Percentiles rank a stretch among this genome's conserved stretches.
These are phyloP conservation scores for Hygrophila difformis DNA, from an alignment of 257 asterid genomes.

Conservation along the genomic window DNA sequence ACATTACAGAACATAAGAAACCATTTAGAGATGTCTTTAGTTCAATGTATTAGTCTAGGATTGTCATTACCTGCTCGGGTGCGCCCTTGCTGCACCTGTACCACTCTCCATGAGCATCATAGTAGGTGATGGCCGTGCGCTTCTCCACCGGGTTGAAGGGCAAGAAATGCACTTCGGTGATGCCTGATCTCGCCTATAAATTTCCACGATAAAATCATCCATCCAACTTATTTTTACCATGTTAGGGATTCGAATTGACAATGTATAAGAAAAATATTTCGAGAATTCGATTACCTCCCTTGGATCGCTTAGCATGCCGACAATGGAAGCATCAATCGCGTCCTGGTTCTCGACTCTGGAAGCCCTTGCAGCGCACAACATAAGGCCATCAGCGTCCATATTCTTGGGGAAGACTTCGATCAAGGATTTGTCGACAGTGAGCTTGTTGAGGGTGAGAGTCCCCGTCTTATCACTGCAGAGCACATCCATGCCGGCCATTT, in stretches of 20 bases:
- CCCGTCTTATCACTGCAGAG: conserved; percentile 61
- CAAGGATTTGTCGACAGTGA: conserved; percentile 37
- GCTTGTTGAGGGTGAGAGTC: conserved; percentile 52
- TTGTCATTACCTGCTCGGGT: conserved; percentile 68
- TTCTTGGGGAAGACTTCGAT: conserved; percentile 44
- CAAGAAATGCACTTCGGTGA: conserved; percentile 77
- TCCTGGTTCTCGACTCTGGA: conserved; percentile 83
- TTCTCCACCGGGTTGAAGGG: conserved; percentile 90
- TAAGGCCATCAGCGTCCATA: conserved; percentile 38
- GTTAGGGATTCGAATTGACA: too few relatives aligned
- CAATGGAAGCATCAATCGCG: conserved; percentile 87
- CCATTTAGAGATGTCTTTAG: not conserved
- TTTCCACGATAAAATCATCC: too few relatives aligned
- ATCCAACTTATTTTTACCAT: too few relatives aligned
- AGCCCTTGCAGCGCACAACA: conserved; percentile 68
- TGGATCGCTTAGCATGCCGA: conserved; percentile 65
- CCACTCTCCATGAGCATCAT: conserved; percentile 62
- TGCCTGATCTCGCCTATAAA: conserved; percentile 72
- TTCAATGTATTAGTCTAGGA: too few relatives aligned
- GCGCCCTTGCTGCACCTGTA: conserved; percentile 89
- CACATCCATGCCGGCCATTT: conserved; percentile 58
- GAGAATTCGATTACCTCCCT: conserved; percentile 68
- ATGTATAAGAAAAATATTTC: too few relatives aligned
- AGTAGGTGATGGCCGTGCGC: conserved; percentile 80
- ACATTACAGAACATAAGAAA: not conserved